Evolutionary conservation across 371 early-diverging fungal genomes (phyloP).

Genomic region (Mucor sp.): DNA sequence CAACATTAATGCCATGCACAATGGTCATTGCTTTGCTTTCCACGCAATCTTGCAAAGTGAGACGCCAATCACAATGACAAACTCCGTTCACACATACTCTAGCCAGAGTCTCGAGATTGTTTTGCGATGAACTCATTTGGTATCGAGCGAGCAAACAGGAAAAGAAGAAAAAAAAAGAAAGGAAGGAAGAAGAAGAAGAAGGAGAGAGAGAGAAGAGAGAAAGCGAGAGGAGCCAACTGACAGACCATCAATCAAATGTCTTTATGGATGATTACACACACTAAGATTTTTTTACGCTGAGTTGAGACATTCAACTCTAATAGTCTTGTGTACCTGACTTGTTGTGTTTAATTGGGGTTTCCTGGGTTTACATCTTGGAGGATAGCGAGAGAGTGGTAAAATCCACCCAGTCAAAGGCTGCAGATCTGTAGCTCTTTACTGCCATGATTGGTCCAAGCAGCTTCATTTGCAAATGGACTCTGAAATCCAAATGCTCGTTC

Average conservation of each 20-base stretch:
- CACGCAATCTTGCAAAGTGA: conserved; percentile 22
- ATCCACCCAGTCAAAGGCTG: not conserved
- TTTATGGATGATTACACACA: not conserved
- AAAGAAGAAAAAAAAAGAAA: not conserved
- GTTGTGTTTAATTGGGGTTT: not conserved
- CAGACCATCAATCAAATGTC: not conserved
- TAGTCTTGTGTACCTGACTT: conserved; percentile 1
- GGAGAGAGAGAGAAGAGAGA: not conserved
- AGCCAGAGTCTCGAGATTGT: conserved; percentile 7
- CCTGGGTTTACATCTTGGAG: not conserved
- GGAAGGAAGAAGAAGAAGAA: not conserved
- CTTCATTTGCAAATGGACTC: not conserved
- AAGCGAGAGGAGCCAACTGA: not conserved
- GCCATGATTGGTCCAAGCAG: not conserved
- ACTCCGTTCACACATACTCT: conserved; percentile 18
- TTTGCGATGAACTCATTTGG: not conserved
- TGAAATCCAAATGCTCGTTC: not conserved
- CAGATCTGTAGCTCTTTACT: not conserved
- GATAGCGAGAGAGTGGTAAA: not conserved
- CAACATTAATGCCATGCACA: conserved; percentile 28
- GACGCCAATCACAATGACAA: conserved; percentile 33
- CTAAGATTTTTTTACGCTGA: not conserved
- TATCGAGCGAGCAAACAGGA: not conserved
- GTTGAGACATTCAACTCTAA: not conserved
- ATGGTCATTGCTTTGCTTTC: conserved; percentile 25